Percentiles rank a stretch among this genome's conserved stretches.
These are phyloP conservation scores for Neurospora intermedia DNA, from an alignment of 495 filamentous ascomycete species.

Conservation along the genomic window DNA sequence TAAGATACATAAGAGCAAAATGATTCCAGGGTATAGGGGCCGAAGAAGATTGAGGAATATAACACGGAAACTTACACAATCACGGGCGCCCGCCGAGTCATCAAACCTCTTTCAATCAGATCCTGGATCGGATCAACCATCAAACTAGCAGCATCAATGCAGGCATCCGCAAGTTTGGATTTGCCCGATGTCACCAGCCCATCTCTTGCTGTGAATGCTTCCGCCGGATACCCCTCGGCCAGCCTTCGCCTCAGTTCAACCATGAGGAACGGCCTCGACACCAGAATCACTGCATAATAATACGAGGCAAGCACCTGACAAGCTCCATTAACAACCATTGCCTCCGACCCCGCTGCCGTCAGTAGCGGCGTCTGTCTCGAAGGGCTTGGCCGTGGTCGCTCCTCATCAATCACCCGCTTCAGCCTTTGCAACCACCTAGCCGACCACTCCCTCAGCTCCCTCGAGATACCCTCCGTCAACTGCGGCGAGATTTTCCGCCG, in stretches of 20 bases:
- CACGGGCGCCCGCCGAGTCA: conserved; percentile 28
- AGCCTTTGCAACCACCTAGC: conserved; percentile 26
- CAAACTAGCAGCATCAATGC: conserved; percentile 36
- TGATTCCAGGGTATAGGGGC: not conserved
- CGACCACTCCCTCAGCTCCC: conserved; percentile 36
- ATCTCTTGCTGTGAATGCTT: not conserved
- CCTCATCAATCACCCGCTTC: conserved; percentile 19
- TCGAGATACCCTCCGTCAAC: conserved; percentile 35
- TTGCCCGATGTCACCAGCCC: conserved; percentile 16
- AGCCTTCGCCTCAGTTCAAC: conserved; percentile 33
- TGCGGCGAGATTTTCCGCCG: conserved; percentile 35
- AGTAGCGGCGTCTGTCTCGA: not conserved
- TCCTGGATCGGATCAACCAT: conserved; percentile 30
- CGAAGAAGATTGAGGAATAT: not conserved
- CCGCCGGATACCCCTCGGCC: conserved; percentile 9
- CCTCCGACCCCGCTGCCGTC: not conserved
- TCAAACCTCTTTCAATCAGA: conserved; percentile 19
- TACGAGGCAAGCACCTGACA: conserved; percentile 34
- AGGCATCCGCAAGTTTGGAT: conserved; percentile 34
- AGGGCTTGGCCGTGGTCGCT: not conserved
- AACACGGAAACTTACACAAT: conserved; percentile 25
- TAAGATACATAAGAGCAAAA: not conserved
- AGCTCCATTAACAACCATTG: conserved; percentile 21
- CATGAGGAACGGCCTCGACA: conserved; percentile 37
- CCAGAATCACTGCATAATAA: conserved; percentile 38